These are phyloP conservation scores for Harringtonia lauricola DNA, from an alignment of 2,329 filamentous ascomycete genomes.

Conservation along the genomic window DNA sequence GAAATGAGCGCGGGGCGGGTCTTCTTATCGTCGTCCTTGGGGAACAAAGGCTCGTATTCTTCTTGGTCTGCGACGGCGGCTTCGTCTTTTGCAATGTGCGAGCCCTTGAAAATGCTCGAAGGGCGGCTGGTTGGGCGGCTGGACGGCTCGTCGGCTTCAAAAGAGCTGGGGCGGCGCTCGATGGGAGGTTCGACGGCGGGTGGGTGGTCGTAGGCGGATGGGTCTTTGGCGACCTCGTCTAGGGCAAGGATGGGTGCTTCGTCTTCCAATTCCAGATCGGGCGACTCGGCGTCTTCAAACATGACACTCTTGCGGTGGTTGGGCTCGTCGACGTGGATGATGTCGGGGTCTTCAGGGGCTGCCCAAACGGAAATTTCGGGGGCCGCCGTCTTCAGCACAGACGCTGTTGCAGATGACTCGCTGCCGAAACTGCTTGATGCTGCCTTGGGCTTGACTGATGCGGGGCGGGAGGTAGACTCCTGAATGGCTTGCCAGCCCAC, in stretches of 20 bases:
- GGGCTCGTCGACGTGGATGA: slow-evolving; percentile 71
- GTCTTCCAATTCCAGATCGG: slow-evolving; percentile 40
- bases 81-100: slow-evolving; percentile 47
- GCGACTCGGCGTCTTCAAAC: slow-evolving; percentile 31
- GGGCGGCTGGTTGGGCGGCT: slow-evolving; percentile 20
- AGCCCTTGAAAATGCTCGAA: slow-evolving; percentile 50
- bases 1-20: slow-evolving; percentile 21
- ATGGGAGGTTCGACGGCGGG: slow-evolving; percentile 72
- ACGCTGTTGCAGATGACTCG: slow-evolving; percentile 13
- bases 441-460: slow-evolving; percentile 10
- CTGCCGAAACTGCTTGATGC: slow-evolving; percentile 9
- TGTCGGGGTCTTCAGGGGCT: slow-evolving; percentile 30
- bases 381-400: slow-evolving; percentile 17
- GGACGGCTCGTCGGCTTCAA: slow-evolving; percentile 35
- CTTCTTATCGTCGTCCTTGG: slow-evolving; percentile 56
- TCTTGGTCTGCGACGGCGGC: slow-evolving; percentile 71
- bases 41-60: slow-evolving; percentile 92
- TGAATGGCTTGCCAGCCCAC: slow-evolving; percentile 81
- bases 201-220: slow-evolving; percentile 55
- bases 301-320: slow-evolving; percentile 30
- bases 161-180: slow-evolving; percentile 49
- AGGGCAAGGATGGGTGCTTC: slow-evolving; percentile 75
- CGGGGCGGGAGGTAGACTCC: slow-evolving; percentile 60
- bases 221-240: slow-evolving; percentile 73
- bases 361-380: slow-evolving; percentile 19